Evolutionary conservation across 1,284 basidiomycete genomes (phyloP).

Genomic region (Ustilago sp.): DNA sequence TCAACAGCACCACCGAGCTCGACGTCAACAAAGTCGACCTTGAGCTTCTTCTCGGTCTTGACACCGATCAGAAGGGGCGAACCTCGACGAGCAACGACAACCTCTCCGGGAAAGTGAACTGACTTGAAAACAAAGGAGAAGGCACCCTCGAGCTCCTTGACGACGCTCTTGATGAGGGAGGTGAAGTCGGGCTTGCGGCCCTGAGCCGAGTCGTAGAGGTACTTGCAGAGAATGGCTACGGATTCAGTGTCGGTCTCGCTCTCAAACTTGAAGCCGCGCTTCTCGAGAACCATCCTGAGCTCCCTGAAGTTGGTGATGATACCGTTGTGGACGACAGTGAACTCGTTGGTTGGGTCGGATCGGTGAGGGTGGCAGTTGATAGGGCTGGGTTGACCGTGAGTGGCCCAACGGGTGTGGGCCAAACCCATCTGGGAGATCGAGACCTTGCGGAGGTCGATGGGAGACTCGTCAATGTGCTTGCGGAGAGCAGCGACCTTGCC

Average conservation of each 20-base stretch:
- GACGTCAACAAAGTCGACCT: slow-evolving; percentile 99
- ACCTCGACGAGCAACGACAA: slow-evolving; percentile 94
- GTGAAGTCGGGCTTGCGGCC: slow-evolving; percentile 91
- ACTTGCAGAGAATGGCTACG: slow-evolving; percentile 95
- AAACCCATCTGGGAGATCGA: slow-evolving; percentile 92
- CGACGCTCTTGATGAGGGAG: slow-evolving; percentile 90
- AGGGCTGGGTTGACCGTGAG: slow-evolving; percentile 86
- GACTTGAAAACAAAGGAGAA: slow-evolving; percentile 99
- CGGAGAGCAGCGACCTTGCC: slow-evolving; percentile 96
- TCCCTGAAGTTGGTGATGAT: slow-evolving; percentile 96
- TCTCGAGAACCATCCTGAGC: slow-evolving; percentile 91
- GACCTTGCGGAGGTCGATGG: slow-evolving; percentile 83
- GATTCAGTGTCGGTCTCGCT: slow-evolving; percentile 98
- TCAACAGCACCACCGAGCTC: slow-evolving; percentile 72
- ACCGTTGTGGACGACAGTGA: slow-evolving; percentile 97
- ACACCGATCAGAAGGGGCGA: slow-evolving; percentile 97
- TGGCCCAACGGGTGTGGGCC: slow-evolving; percentile 99
- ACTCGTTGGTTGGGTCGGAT: slow-evolving; percentile 84
- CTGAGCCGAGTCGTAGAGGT: slow-evolving; percentile 93
- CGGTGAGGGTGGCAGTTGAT: slow-evolving; percentile 96
- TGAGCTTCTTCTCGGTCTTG: slow-evolving; percentile 99
- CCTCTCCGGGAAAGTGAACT: slow-evolving; percentile 92
- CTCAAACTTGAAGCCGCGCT: slow-evolving; percentile 93
- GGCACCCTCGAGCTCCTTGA: slow-evolving; percentile 98
- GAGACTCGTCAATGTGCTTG: slow-evolving; percentile 85